Conservation (phyloP, 139 green algal genomes). For the Monoraphidium neglectum region DNA sequence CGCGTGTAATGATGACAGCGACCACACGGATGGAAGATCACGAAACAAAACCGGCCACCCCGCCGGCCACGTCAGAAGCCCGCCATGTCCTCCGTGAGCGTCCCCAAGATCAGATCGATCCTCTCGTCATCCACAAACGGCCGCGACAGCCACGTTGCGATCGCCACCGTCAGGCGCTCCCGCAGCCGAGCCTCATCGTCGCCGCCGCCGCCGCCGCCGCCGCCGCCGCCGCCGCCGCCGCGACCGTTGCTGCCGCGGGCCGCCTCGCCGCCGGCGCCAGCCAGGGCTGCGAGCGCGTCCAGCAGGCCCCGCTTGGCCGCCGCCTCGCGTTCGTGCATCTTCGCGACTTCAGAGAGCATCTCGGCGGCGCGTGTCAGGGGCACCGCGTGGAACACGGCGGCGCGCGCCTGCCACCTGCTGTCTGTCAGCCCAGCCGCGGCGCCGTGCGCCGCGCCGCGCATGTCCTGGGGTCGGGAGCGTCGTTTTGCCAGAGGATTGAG, state of each 20-base stretch:
- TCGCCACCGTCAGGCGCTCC: constrained; percentile 7
- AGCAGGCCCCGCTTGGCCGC: not conserved
- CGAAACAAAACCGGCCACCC: too few relatives aligned
- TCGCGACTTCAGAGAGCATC: constrained; percentile 9
- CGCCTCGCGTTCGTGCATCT: constrained; percentile 16
- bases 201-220: not conserved
- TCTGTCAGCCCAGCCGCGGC: too few relatives aligned
- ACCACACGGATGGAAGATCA: too few relatives aligned
- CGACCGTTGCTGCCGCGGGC: not conserved
- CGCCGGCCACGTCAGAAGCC: constrained; percentile 13
- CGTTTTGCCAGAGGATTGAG: too few relatives aligned
- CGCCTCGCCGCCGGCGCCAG: not conserved
- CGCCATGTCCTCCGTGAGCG: constrained; percentile 30
- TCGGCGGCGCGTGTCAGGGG: not conserved
- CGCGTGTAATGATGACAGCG: too few relatives aligned
- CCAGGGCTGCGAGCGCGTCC: not conserved
- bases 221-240: not conserved
- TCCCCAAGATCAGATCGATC: not conserved
- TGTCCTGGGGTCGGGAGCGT: too few relatives aligned
- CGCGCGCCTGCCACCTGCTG: not conserved
- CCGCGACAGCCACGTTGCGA: constrained; percentile 20
- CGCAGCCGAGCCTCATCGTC: not conserved
- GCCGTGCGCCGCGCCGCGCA: too few relatives aligned
- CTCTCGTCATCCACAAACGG: constrained; percentile 7
- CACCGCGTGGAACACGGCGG: constrained; percentile 11